phyloP scores from a whole-genome alignment of 2,329 filamentous ascomycete genomes.

The Aspergillus vadensis region DNA sequence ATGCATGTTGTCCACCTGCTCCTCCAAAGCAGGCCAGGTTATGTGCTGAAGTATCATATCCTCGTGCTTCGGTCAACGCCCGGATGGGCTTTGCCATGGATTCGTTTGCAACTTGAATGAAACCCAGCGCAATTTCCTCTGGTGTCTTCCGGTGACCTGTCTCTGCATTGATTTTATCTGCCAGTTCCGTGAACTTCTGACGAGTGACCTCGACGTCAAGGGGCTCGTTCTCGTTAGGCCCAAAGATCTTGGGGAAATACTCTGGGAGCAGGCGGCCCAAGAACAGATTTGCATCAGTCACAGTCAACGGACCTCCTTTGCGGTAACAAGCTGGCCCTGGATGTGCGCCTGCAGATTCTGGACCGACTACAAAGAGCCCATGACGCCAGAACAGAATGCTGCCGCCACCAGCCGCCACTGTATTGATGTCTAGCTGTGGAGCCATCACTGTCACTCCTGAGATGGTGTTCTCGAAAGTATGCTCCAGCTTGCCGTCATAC shows the following conservation, averaged over 20 bases:
- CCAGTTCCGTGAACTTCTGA: conserved; percentile 72
- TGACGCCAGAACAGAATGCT: conserved; percentile 78
- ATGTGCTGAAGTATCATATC: conserved; percentile 86
- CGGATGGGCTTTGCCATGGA: conserved; percentile 70
- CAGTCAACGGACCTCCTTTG: conserved; percentile 85
- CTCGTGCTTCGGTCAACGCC: conserved; percentile 87
- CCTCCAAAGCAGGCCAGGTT: conserved; percentile 90
- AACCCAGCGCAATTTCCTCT: conserved; percentile 45
- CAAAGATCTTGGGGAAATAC: conserved; percentile 96
- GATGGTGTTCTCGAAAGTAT: conserved; percentile 91
- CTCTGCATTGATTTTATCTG: conserved; percentile 53
- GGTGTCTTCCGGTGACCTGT: conserved; percentile 46
- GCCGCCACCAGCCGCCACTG: conserved; percentile 81
- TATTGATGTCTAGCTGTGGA: conserved; percentile 92
- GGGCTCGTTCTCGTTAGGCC: conserved; percentile 81
- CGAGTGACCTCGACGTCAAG: conserved; percentile 76
- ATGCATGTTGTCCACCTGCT: conserved; percentile 88
- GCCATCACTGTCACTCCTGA: conserved; percentile 91
- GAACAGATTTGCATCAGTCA: conserved; percentile 89
- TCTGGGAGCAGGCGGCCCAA: conserved; percentile 83
- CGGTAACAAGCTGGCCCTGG: conserved; percentile 90
- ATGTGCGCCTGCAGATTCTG: conserved; percentile 87
- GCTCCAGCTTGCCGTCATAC: conserved; percentile 88
- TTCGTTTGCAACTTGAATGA: conserved; percentile 47
- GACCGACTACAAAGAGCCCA: conserved; percentile 87